Evolutionary conservation across 179 eudicot genomes (phyloP), one percentile per base, ranked within the genome.

Genomic region (Silene vulgaris): DNA sequence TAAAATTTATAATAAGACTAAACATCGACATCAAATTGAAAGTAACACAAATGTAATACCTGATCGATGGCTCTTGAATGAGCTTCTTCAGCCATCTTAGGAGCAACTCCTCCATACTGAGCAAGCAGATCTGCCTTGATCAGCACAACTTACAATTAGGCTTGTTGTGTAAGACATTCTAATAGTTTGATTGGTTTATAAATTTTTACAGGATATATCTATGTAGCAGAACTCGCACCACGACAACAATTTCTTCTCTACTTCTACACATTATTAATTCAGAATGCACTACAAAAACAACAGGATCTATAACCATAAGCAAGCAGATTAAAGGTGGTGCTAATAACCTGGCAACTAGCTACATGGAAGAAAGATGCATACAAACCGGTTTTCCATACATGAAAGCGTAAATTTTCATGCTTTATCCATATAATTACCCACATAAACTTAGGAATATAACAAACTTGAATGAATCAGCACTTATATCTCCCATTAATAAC

Each of bases 11-110:
- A 5, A 45, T 26, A 68, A 77, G 32, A 23, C 28, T 3, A 17
- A 74, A 65, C 11, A 66, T 23, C 16, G 3, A 21, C 16, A 68
- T 17, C n/a, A 77, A 77, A 62, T 59, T 74, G 63, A 62, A 52
- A 61, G 37, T 21, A 73, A 71, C 64, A 20, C 28, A 67, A 35
- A 66, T 66, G 43, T 28, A 14, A 56, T 83, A 92, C 99, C 96
- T 86, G 83, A 81, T 92, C 84, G 77, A 94, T 95, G 82, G 87
- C 97, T 79, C 78, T 80, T 6, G 90, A 79, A 78, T 95, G 99
- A 65, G 97, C 97, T 84, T 95, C 99, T 87, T 86, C 97, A 3
- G 99, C 97, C 97, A 90, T 92, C 85, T 92, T 92, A 54, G 99
- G 99, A 75, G 93, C 87, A 85, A 95, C 97, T 77, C 99, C 97